Percentiles rank a stretch among this genome's conserved stretches.
Evolutionary conservation across 805 yeast genomes (phyloP).

Genomic region (Saccharomycodes ludwigii): DNA sequence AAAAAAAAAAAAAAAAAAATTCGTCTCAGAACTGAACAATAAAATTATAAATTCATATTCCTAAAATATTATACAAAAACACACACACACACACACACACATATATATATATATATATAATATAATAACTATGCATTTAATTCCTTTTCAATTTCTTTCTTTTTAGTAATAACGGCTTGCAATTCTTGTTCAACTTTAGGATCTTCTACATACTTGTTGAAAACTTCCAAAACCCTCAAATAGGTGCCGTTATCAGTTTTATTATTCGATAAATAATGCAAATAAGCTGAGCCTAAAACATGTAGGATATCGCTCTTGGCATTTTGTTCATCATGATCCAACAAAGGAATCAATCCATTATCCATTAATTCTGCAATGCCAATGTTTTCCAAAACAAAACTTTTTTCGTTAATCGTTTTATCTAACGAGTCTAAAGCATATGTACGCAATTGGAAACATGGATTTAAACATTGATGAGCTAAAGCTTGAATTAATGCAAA

Average conservation of each 20-base stretch:
- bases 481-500: conserved; percentile 65
- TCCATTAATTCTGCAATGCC: conserved; percentile 51
- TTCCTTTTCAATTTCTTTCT: conserved; percentile 21
- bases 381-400: conserved; percentile 26
- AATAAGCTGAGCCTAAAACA: conserved; percentile 52
- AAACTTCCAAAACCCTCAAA: conserved; percentile 26
- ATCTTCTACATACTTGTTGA: conserved; percentile 28
- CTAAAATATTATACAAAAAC: neutral
- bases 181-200: conserved; percentile 26
- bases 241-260: conserved; percentile 27
- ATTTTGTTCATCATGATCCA: conserved; percentile 53
- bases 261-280: conserved; percentile 31
- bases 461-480: conserved; percentile 82
- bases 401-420: conserved; percentile 26
- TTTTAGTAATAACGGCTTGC: conserved; percentile 26
- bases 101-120: too few relatives aligned
- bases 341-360: conserved; percentile 61
- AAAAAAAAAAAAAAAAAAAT: too few relatives aligned
- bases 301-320: conserved; percentile 53
- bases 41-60: too few relatives aligned
- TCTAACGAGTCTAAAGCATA: conserved; percentile 56
- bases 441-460: conserved; percentile 63
- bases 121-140: neutral
- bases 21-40: too few relatives aligned
- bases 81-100: neutral